Conservation (phyloP, 192 early-diverging fungal genomes). For the Entomortierella parvispora region DNA sequence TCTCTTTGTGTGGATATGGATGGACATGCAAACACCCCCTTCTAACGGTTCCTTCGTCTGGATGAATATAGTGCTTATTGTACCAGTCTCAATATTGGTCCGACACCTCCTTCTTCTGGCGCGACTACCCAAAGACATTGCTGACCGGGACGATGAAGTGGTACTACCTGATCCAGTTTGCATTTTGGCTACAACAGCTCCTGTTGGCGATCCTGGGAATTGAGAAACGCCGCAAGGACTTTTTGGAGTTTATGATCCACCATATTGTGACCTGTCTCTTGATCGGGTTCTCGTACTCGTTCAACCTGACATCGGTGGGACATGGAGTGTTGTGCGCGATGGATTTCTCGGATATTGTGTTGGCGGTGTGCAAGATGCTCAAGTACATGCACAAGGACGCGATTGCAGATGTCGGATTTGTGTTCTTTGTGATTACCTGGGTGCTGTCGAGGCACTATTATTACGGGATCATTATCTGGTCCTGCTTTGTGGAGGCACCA, state of each 20-base stretch:
- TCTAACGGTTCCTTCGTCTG: conserved; percentile 7
- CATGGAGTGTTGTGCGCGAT: conserved; percentile 70
- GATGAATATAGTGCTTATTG: conserved; percentile 62
- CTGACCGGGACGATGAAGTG: conserved; percentile 59
- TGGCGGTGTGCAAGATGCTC: conserved; percentile 74
- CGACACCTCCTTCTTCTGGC: conserved; percentile 63
- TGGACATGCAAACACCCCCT: conserved; percentile 65
- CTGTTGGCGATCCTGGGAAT: conserved; percentile 67
- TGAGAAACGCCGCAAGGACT: conserved; percentile 70
- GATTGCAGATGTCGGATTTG: conserved; percentile 72
- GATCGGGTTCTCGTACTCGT: conserved; percentile 65
- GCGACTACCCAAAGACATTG: conserved; percentile 62
- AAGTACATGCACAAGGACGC: conserved; percentile 71
- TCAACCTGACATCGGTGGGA: conserved; percentile 69
- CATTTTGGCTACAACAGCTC: conserved; percentile 72
- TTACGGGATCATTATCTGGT: conserved; percentile 72
- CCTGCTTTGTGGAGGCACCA: conserved; percentile 59
- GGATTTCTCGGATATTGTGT: conserved; percentile 72
- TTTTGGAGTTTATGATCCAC: conserved; percentile 66
- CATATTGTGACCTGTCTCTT: conserved; percentile 71
- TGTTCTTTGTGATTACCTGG: conserved; percentile 79
- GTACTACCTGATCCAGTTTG: conserved; percentile 70
- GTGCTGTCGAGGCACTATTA: conserved; percentile 77
- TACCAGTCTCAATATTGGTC: conserved; percentile 68
- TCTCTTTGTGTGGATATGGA: conserved; percentile 60